phyloP scores from a whole-genome alignment of 495 filamentous ascomycete species.

The Daldinia loculata region DNA sequence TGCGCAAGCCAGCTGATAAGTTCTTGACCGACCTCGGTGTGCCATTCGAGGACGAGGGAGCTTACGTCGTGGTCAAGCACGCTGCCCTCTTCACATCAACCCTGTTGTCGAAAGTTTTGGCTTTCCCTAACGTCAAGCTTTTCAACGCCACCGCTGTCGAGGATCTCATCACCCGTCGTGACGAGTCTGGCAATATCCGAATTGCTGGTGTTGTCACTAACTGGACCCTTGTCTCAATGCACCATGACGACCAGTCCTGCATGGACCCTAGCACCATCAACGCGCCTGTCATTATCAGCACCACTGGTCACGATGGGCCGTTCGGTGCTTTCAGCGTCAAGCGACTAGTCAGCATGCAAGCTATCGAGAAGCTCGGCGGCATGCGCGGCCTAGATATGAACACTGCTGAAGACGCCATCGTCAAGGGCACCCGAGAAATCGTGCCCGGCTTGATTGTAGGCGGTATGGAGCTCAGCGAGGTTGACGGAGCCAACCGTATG shows the following conservation, averaged over 20 bases:
- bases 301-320: conserved; percentile 89
- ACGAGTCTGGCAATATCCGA: conserved; percentile 61
- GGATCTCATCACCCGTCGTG: conserved; percentile 81
- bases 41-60: conserved; percentile 86
- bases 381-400: conserved; percentile 95
- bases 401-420: conserved; percentile 86
- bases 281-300: conserved; percentile 82
- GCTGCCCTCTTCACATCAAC: conserved; percentile 91
- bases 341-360: conserved; percentile 82
- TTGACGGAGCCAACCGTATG: conserved; percentile 90
- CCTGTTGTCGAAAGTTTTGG: conserved; percentile 78
- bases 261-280: conserved; percentile 98
- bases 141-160: conserved; percentile 94
- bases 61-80: conserved; percentile 92
- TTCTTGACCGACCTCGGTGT: conserved; percentile 83
- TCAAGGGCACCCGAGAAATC: conserved; percentile 87
- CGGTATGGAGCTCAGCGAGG: conserved; percentile 91
- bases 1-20: conserved; percentile 87
- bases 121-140: conserved; percentile 90
- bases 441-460: conserved; percentile 88
- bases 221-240: conserved; percentile 90
- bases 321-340: conserved; percentile 91
- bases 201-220: conserved; percentile 92
- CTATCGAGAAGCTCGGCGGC: conserved; percentile 81
- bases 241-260: conserved; percentile 91